Percentiles rank a stretch among this genome's conserved stretches.
These are phyloP conservation scores for Pyrenula massariospora DNA, from an alignment of 495 filamentous ascomycete species.

Conservation along the genomic window DNA sequence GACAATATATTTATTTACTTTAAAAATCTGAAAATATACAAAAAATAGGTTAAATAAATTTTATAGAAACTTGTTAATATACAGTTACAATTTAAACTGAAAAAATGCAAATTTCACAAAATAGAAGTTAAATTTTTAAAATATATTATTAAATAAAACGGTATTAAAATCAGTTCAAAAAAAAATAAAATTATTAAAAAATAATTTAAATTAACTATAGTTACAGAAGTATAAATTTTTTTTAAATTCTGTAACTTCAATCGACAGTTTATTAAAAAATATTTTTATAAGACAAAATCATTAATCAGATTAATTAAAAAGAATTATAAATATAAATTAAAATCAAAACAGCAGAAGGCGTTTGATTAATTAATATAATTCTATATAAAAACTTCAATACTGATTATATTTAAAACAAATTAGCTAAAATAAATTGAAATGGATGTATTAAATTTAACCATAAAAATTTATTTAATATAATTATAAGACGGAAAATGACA, in stretches of 20 bases:
- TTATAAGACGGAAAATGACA: slow-evolving; percentile 3
- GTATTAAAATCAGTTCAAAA: slow-evolving; percentile 16
- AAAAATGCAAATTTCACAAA: slow-evolving; percentile 21
- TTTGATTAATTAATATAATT: slow-evolving; percentile 7
- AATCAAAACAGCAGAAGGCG: slow-evolving; percentile 1
- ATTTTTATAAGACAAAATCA: slow-evolving; percentile 2
- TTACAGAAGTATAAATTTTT: slow-evolving; percentile 11
- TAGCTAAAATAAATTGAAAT: slow-evolving; percentile 7
- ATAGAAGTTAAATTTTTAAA: slow-evolving; percentile 17
- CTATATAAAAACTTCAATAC: slow-evolving; percentile 3
- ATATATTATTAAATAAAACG: slow-evolving; percentile 14
- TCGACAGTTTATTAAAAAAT: slow-evolving; percentile 9
- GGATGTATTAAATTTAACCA: slow-evolving; percentile 5
- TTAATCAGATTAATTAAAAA: slow-evolving; percentile 8
- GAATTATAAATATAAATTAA: slow-evolving; percentile 4
- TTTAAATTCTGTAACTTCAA: slow-evolving; percentile 11
- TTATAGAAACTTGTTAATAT: slow-evolving; percentile 2
- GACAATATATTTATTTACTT: slow-evolving; percentile 25
- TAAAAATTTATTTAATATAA: slow-evolving; percentile 7
- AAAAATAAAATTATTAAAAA: slow-evolving; percentile 10
- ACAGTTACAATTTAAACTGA: slow-evolving; percentile 10
- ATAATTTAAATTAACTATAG: slow-evolving; percentile 1
- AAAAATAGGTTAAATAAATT: slow-evolving; percentile 6
- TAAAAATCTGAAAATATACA: slow-evolving; percentile 6
- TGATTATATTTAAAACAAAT: slow-evolving; percentile 4